A percentile compares a stretch with the other conserved stretches of the same genome.
Evolutionary conservation across 2,329 filamentous ascomycete species (phyloP).

Genomic region (Verticillium klebahnii): DNA sequence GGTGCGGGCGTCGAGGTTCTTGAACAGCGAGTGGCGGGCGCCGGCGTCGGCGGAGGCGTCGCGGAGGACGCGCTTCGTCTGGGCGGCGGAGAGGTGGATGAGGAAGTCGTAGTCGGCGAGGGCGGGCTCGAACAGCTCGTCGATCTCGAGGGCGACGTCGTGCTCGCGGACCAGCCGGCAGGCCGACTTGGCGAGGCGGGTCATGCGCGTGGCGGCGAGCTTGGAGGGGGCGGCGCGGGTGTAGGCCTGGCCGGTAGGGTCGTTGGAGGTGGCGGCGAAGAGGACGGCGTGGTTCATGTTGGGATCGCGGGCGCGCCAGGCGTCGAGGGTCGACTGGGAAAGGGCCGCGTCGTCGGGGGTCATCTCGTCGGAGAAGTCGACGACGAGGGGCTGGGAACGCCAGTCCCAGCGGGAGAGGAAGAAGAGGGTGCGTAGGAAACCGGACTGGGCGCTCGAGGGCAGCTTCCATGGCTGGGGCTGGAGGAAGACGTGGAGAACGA

Average conservation of each 20-base stretch:
- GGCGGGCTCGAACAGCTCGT: constrained; percentile 66
- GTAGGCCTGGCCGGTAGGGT: constrained; percentile 74
- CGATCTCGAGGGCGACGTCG: constrained; percentile 47
- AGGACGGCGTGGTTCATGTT: constrained; percentile 79
- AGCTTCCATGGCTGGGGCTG: constrained; percentile 75
- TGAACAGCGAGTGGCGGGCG: constrained; percentile 55
- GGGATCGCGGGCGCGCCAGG: constrained; percentile 85
- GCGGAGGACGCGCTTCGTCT: constrained; percentile 35
- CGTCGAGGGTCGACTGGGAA: constrained; percentile 69
- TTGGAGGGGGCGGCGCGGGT: constrained; percentile 68
- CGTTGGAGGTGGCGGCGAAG: constrained; percentile 75
- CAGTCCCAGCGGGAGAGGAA: constrained; percentile 90
- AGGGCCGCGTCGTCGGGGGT: constrained; percentile 53
- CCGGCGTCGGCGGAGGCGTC: constrained; percentile 30
- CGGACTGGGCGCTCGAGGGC: constrained; percentile 72
- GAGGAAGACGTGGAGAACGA: constrained; percentile 74
- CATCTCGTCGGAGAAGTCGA: constrained; percentile 69
- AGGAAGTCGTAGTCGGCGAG: constrained; percentile 80
- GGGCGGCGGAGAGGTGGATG: constrained; percentile 62
- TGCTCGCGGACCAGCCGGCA: constrained; percentile 54
- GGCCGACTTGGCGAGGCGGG: constrained; percentile 73
- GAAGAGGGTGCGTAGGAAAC: constrained; percentile 74
- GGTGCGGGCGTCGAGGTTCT: constrained; percentile 69
- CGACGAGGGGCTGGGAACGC: constrained; percentile 74
- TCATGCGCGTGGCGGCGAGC: constrained; percentile 81